Base-by-base conservation (phyloP, 345 rosid species). In the Sonneratia alba region DNA sequence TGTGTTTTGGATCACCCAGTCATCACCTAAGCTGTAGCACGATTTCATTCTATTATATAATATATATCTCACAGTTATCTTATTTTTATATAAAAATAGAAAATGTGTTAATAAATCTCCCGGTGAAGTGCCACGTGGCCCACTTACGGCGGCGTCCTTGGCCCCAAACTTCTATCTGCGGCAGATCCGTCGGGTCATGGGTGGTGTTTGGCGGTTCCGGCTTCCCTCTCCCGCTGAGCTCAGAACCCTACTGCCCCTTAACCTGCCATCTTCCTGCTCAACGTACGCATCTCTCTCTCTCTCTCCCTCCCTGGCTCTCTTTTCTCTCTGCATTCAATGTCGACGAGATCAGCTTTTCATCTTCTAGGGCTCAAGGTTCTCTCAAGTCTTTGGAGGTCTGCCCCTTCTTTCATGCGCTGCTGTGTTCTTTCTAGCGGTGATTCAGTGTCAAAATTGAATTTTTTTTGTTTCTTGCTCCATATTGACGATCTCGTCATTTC, bases 261-360 rank as follows among this genome's bases (percentile, higher is more conserved):
- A 22, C 62, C 32, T 21, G 34, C 16, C 66, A 1, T 11, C 36
- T 27, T 14, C 37, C 66, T 2, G 4, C 66, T 62, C 37, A 62
- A 62, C 6, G 38, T 62, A 32, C 66, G 64, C 64, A 34, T 11
- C 64, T 7, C 11, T 21, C 70, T 67, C 51, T 42, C 57, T 37
- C 66, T 43, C 37, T 16, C 51, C 74, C 55, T 11, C 22, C 38
- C 64, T 73, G 51, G 67, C 15, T 37, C 4, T 19, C 51, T 40
- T 59, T 56, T 69, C 8, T 45, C 27, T 34, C 11, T 53, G 56
- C 27, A 67, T 42, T 37, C 49, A 62, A 56, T 49, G 61, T 81
- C 76, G 47, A 78, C 83, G 85, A 79, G 67, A 71, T 79, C 74
- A 67, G 85, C 84, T 16, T 76, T 83, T 79, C 83, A 69, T 38